A percentile compares a stretch with the other conserved stretches of the same genome.
phyloP scores from a whole-genome alignment of 2,329 filamentous ascomycete species.

The Mycosphaerella sp. region DNA sequence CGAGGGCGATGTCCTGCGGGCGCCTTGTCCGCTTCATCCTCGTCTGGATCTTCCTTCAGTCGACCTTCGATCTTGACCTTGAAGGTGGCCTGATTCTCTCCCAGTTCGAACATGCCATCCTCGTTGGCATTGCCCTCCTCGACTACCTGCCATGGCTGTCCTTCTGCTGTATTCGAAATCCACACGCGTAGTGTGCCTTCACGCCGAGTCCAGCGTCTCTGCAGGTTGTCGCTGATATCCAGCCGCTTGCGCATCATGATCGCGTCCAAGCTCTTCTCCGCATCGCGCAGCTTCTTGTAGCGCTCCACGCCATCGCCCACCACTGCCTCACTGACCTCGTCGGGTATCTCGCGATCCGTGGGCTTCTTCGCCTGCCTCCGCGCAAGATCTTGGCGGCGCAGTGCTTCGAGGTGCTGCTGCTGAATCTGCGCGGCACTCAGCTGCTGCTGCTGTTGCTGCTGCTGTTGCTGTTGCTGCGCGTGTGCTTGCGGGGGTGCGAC shows the following conservation, averaged over 20 bases:
- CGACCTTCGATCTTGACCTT: slow-evolving; percentile 88
- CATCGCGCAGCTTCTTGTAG: slow-evolving; percentile 76
- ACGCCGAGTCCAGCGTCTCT: slow-evolving; percentile 46
- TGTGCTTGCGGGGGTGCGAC: slow-evolving; percentile 30
- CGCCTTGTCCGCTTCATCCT: slow-evolving; percentile 46
- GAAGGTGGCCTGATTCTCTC: slow-evolving; percentile 72
- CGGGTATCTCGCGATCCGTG: slow-evolving; percentile 90
- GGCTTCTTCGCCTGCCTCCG: slow-evolving; percentile 82
- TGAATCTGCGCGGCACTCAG: slow-evolving; percentile 48
- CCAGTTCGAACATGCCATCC: slow-evolving; percentile 71
- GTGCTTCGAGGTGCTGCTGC: slow-evolving; percentile 41
- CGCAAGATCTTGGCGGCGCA: slow-evolving; percentile 48
- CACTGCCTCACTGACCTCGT: slow-evolving; percentile 70
- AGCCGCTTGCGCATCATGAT: slow-evolving; percentile 91
- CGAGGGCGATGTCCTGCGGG: slow-evolving; percentile 47
- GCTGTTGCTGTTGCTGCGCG: slow-evolving; percentile 33
- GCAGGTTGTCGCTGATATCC: slow-evolving; percentile 78
- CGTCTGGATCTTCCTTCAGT: slow-evolving; percentile 57
- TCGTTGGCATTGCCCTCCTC: slow-evolving; percentile 46
- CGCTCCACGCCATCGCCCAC: slow-evolving; percentile 75
- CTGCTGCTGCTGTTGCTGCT: slow-evolving; percentile 31
- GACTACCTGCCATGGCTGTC: slow-evolving; percentile 83
- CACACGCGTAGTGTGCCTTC: slow-evolving; percentile 84
- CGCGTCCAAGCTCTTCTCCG: slow-evolving; percentile 83
- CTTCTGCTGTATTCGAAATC: slow-evolving; percentile 91